Conservation (phyloP, 1,284 basidiomycete genomes). For the Bjerkandera adusta region DNA sequence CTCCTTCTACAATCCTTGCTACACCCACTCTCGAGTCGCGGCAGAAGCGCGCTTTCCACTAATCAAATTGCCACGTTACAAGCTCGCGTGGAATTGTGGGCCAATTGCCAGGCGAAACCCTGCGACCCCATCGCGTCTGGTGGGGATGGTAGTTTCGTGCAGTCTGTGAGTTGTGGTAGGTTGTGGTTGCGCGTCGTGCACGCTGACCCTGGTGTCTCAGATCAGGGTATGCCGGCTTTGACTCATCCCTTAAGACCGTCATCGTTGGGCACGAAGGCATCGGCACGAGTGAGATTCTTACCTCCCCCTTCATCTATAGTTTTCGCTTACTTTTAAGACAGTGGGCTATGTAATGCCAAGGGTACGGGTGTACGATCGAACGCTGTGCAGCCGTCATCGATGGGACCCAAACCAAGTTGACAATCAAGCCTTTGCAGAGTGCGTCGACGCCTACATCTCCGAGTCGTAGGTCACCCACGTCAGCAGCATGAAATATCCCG, state of each 20-base stretch:
- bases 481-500: slow-evolving; percentile 29
- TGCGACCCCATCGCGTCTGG: slow-evolving; percentile 63
- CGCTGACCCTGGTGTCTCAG: slow-evolving; percentile 15
- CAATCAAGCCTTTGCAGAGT: slow-evolving; percentile 58
- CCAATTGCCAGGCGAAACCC: slow-evolving; percentile 42
- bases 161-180: slow-evolving; percentile 40
- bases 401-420: slow-evolving; percentile 31
- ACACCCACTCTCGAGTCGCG: slow-evolving; percentile 1
- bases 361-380: slow-evolving; percentile 30
- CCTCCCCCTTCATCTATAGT: slow-evolving; percentile 40
- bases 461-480: slow-evolving; percentile 27
- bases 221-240: slow-evolving; percentile 48
- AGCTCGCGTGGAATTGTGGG: slow-evolving; percentile 36
- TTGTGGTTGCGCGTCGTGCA: slow-evolving; percentile 4
- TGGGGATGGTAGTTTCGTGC: slow-evolving; percentile 50
- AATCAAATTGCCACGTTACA: slow-evolving; percentile 35
- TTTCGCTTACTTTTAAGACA: slow-evolving; percentile 34
- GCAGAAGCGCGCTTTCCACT: slow-evolving; percentile 26
- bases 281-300: slow-evolving; percentile 45
- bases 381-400: too few species aligned
- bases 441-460: slow-evolving; percentile 45
- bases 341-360: slow-evolving; percentile 54
- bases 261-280: slow-evolving; percentile 56
- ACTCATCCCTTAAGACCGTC: slow-evolving; percentile 39
- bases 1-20: too few species aligned